A percentile compares a stretch with the other conserved stretches of the same genome.
phyloP scores from a whole-genome alignment of 345 rosid species.

The Raphanus raphanistrum region DNA sequence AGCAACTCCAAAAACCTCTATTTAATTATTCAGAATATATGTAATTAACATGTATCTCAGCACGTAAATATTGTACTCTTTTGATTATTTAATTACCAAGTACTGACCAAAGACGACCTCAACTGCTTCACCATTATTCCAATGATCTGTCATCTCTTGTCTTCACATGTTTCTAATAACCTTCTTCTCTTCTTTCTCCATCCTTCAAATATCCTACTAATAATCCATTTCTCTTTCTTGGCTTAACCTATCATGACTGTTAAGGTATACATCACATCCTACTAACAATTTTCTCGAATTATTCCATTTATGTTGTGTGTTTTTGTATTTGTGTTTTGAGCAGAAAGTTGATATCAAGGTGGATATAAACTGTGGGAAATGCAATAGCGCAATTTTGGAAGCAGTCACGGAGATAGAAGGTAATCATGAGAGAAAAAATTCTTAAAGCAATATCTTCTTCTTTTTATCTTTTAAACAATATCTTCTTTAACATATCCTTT shows the following conservation, averaged over 20 bases:
- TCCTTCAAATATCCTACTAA: conserved; percentile 5
- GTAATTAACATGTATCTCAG: conserved; percentile 20
- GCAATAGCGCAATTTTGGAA: conserved; percentile 36
- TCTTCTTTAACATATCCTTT: too few species aligned
- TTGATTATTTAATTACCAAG: conserved; percentile 9
- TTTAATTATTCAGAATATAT: background rate
- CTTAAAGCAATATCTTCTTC: background rate
- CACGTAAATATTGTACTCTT: conserved; percentile 11
- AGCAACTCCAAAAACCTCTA: background rate
- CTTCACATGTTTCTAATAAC: conserved; percentile 26
- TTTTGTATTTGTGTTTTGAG: background rate
- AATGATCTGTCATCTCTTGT: conserved; percentile 23
- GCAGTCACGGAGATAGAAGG: conserved; percentile 39
- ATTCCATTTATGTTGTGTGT: background rate
- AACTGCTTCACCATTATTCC: conserved; percentile 36
- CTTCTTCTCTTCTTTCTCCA: conserved; percentile 9
- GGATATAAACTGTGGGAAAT: conserved; percentile 36
- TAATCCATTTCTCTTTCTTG: background rate
- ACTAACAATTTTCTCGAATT: conserved; percentile 2
- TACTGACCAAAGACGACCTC: conserved; percentile 23
- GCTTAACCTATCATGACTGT: background rate
- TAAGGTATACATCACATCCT: background rate
- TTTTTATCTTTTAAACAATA: too few species aligned
- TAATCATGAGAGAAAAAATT: background rate
- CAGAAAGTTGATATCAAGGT: conserved; percentile 36